Evolutionary conservation across 257 asterid species (phyloP), one percentile per base, ranked within the genome.

Genomic region (Hygrophila difformis): DNA sequence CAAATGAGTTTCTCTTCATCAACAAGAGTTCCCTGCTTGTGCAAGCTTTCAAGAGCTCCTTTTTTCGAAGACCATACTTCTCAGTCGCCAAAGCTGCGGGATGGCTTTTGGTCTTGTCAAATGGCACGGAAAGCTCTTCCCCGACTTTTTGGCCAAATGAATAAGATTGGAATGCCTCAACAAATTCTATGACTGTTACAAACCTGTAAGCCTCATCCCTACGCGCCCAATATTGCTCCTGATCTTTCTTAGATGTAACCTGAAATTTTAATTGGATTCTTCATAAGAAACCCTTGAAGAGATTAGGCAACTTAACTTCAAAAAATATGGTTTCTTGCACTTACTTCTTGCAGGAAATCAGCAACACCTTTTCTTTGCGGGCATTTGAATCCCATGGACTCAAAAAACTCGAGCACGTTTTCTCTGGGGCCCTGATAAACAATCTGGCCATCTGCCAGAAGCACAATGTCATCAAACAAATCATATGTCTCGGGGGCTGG

Each of bases 201-300:
- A 69, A 78, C 3, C 60, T 55, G 72, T 78, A 78, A 11, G 93
- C 76, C 62, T 72, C 75, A 36, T 72, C 73, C 38, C 39, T 61
- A 4, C 43, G 47, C 6, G 64, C 65, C 93, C 88, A 81, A 54
- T 81, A 81, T 45, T 81, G 93, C 37, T 59, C 49, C 38, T 81
- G 93, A 35, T 81, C 93, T 60, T 81, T 81, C 76, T 65, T 75
- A 8, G 93, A 81, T 0, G 93, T 81, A 33, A 81, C 84, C 93
- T 81, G 61, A 47, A 56, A 26, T n/a, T 24, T 26, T n/a, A n/a
- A n/a, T n/a, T n/a, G n/a, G n/a, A n/a, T n/a, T n/a, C n/a, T n/a
- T n/a, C n/a, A n/a, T n/a, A n/a, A n/a, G n/a, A n/a, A n/a, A n/a
- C n/a, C n/a, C n/a, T n/a, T n/a, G n/a, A n/a, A n/a, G n/a, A n/a